A percentile compares a stretch with the other conserved stretches of the same genome.
Conservation (phyloP, 805 yeast species). For the Limtongia smithiae region DNA sequence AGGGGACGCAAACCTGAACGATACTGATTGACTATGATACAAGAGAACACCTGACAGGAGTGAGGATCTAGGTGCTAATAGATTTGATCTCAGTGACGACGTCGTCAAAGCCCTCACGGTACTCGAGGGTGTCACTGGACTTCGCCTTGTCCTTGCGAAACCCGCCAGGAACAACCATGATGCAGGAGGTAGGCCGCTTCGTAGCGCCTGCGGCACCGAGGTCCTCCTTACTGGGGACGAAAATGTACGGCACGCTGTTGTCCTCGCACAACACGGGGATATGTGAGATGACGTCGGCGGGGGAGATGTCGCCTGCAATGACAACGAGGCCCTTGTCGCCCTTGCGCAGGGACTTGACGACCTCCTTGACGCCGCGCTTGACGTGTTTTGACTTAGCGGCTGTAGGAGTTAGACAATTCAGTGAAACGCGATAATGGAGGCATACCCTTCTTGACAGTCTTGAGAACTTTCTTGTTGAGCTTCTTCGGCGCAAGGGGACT, state of each 20-base stretch:
- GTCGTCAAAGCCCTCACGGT: constrained; percentile 89
- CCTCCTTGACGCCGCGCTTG: constrained; percentile 98
- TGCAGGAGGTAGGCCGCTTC: constrained; percentile 97
- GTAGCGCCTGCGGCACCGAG: constrained; percentile 99
- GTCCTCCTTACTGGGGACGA: constrained; percentile 96
- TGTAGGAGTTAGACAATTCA: neutral
- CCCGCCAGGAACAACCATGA: constrained; percentile 95
- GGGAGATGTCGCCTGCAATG: constrained; percentile 97
- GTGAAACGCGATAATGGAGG: neutral
- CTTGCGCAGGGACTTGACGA: constrained; percentile 93
- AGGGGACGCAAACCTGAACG: too few species aligned
- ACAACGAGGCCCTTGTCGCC: constrained; percentile 96
- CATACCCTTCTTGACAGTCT: constrained; percentile 77
- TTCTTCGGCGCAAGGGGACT: constrained; percentile 94
- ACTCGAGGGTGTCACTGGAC: constrained; percentile 71
- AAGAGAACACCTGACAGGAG: too few species aligned
- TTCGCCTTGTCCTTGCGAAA: constrained; percentile 58
- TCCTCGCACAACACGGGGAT: constrained; percentile 98
- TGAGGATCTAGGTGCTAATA: too few species aligned
- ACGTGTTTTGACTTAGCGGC: constrained; percentile 98
- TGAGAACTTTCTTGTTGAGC: constrained; percentile 88
- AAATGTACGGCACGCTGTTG: constrained; percentile 80
- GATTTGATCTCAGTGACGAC: constrained; percentile 78
- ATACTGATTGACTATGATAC: too few species aligned
- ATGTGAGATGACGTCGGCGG: constrained; percentile 94